phyloP scores from a whole-genome alignment of 2,329 filamentous ascomycete genomes.

The Helicocarpus griseus region DNA sequence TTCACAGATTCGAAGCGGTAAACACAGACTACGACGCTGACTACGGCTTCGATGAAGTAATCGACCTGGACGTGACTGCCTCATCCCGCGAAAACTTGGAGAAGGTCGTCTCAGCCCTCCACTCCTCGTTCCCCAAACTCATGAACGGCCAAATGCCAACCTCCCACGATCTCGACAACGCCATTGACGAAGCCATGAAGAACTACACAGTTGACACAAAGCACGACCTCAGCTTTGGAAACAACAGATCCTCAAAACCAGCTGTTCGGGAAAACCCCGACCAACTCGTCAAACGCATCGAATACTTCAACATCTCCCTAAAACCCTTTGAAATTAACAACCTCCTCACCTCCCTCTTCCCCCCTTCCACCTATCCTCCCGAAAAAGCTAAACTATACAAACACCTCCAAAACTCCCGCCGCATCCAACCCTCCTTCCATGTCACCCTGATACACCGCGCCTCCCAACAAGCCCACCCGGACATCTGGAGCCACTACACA shows the following conservation, averaged over 20 bases:
- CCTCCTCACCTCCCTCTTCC: slow-evolving; percentile 63
- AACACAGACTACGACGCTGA: slow-evolving; percentile 62
- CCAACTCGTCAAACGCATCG: slow-evolving; percentile 44
- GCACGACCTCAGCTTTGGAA: slow-evolving; percentile 59
- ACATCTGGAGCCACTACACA: slow-evolving; percentile 66
- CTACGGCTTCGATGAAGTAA: slow-evolving; percentile 69
- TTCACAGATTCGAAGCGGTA: slow-evolving; percentile 72
- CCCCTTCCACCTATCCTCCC: slow-evolving; percentile 38
- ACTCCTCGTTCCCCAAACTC: slow-evolving; percentile 67
- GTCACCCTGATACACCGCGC: slow-evolving; percentile 86
- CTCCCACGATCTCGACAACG: slow-evolving; percentile 64
- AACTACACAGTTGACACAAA: slow-evolving; percentile 68
- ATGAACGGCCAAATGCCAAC: slow-evolving; percentile 59
- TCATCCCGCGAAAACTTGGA: slow-evolving; percentile 83
- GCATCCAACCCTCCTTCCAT: slow-evolving; percentile 80
- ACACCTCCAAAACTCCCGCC: slow-evolving; percentile 60
- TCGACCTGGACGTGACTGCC: slow-evolving; percentile 68
- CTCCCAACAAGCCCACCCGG: slow-evolving; percentile 48
- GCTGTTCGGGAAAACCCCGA: slow-evolving; percentile 18
- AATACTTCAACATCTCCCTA: slow-evolving; percentile 56
- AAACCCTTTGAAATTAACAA: slow-evolving; percentile 42
- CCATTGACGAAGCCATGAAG: slow-evolving; percentile 63
- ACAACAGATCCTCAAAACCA: slow-evolving; percentile 34
- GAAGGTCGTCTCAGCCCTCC: slow-evolving; percentile 60
- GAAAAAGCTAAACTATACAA: slow-evolving; percentile 59